A percentile compares a stretch with the other conserved stretches of the same genome.
These are phyloP conservation scores for Mycena belliarum DNA, from an alignment of 768 basidiomycete species.

Conservation along the genomic window DNA sequence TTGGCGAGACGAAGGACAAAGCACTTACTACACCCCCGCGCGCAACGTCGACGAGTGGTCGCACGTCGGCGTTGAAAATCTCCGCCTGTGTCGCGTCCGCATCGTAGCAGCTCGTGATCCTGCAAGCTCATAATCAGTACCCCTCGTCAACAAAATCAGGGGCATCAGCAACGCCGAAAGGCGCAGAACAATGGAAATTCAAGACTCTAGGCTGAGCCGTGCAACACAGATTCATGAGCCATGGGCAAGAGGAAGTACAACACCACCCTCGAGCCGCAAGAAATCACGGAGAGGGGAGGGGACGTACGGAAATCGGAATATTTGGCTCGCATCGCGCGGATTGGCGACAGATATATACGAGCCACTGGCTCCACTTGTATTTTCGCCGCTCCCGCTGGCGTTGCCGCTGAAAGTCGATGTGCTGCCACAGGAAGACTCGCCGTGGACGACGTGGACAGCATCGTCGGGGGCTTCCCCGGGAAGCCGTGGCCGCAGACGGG, in stretches of 20 bases:
- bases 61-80: constrained; percentile 75
- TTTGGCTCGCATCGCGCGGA: constrained; percentile 64
- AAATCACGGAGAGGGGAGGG: background rate
- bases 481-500: constrained; percentile 69
- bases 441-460: constrained; percentile 53
- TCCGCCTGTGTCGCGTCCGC: constrained; percentile 69
- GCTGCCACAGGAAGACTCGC: constrained; percentile 29
- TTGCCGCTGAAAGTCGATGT: background rate
- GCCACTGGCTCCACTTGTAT: constrained; percentile 26
- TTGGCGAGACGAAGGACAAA: background rate
- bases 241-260: too few relatives aligned
- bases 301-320: constrained; percentile 78
- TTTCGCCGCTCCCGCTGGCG: constrained; percentile 28
- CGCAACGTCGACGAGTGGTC: constrained; percentile 76
- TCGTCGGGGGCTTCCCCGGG: constrained; percentile 63
- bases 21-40: constrained; percentile 70
- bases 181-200: too few relatives aligned
- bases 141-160: background rate
- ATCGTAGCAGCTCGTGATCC: constrained; percentile 78
- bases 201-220: too few relatives aligned
- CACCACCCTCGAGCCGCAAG: too few relatives aligned
- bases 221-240: too few relatives aligned
- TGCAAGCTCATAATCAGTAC: constrained; percentile 26
- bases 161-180: background rate
- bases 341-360: constrained; percentile 66